Base-by-base conservation (phyloP, 345 rosid genomes). In the Gynandropsis gynandra region DNA sequence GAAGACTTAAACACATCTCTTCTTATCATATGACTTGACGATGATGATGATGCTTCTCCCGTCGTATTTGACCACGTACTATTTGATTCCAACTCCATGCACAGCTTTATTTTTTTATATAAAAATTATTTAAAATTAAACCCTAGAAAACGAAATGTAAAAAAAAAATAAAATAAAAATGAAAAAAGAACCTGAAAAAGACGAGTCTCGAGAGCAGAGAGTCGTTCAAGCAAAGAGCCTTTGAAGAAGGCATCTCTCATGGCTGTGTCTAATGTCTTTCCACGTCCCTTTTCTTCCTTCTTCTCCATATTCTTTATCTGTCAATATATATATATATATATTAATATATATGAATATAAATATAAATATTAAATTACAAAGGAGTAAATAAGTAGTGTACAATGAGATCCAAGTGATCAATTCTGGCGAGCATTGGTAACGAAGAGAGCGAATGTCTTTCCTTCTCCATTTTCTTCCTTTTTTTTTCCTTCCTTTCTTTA, bases 191-290 rank as follows among this genome's bases (percentile, higher is more conserved):
- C 89, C 89, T 83, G 95, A 29, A 80, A 80, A 55, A 86, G 77
- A 44, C 80, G 63, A 14, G 67, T 73, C 59, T 89, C 96, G 19
- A 89, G 76, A 58, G 80, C 71, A 0, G 82, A 66, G 31, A 89
- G 79, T 13, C 96, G 62, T 36, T 87, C 96, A 42, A 82, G 43
- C 38, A 84, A 56, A 0, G 96, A 73, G n/a, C 96, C 93, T 76
- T 82, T 82, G 63, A 76, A 76, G 64, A 67, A 71, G 5, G 82
- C 78, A 43, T 90, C 95, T 40, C 71, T 63, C 9, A 72, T 51
- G 0, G 89, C 83, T 1, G 74, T 50, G 51, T 83, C 85, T 63
- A 77, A 43, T 9, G 83, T 74, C 54, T 67, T 38, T 33, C 56
- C 70, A 0, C 61, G 55, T 21, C 16, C 0, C 53, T 24, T 14